A percentile compares a stretch with the other conserved stretches of the same genome.
Conservation (phyloP, 768 basidiomycete genomes). For the Mycena kentingensis region DNA sequence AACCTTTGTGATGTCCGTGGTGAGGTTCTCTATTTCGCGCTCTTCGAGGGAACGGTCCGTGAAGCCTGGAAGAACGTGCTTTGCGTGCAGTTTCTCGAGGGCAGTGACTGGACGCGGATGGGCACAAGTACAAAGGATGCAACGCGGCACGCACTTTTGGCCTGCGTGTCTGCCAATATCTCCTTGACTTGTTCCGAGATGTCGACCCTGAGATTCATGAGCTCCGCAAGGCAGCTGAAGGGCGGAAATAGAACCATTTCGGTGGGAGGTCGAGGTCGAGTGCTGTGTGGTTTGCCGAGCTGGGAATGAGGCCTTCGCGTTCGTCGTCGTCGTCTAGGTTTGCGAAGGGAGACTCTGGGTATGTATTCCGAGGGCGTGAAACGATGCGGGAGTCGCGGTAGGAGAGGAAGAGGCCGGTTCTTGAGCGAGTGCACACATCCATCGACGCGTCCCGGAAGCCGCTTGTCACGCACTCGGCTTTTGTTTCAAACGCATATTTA, state of each 20-base stretch:
- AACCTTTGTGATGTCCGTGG: constrained; percentile 87
- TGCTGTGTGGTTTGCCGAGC: constrained; percentile 43
- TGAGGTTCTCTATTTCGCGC: constrained; percentile 85
- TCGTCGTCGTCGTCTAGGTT: constrained; percentile 64
- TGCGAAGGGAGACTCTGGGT: constrained; percentile 47
- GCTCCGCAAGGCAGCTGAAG: constrained; percentile 25
- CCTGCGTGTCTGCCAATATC: constrained; percentile 63
- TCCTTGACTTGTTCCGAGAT: constrained; percentile 86
- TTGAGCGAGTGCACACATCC: constrained; percentile 56
- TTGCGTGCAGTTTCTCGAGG: constrained; percentile 95
- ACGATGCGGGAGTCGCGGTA: constrained; percentile 75
- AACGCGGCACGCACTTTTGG: constrained; percentile 67
- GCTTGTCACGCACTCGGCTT: background rate
- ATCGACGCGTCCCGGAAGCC: background rate
- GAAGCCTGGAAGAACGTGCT: constrained; percentile 94
- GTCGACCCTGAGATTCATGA: constrained; percentile 72
- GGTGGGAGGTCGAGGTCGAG: constrained; percentile 76
- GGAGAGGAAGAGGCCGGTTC: constrained; percentile 92
- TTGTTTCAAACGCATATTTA: background rate
- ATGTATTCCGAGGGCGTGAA: constrained; percentile 35
- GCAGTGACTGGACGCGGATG: constrained; percentile 59
- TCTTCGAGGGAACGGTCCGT: constrained; percentile 94
- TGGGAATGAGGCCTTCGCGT: constrained; percentile 62
- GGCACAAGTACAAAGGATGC: constrained; percentile 22
- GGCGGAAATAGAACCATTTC: constrained; percentile 62